phyloP scores from a whole-genome alignment of 176 grass and related monocot genomes.

The Saccharum spontaneum region DNA sequence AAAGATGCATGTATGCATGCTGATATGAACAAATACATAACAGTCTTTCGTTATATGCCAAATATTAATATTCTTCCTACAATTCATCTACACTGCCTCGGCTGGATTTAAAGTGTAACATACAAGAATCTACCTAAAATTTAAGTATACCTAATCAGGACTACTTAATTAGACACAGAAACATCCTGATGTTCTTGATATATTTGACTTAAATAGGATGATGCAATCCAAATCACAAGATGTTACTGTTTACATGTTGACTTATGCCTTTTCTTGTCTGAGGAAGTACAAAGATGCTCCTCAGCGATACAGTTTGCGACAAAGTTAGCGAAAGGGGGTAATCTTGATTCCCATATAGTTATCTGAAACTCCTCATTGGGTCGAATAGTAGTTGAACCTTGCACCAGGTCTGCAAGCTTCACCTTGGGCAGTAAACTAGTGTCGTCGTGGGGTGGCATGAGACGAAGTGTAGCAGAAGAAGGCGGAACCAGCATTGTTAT shows the following conservation, averaged over 20 bases:
- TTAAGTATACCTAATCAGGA: neutral
- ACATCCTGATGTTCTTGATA: neutral
- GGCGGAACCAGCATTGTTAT: neutral
- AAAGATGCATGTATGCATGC: too few relatives aligned
- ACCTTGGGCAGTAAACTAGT: neutral
- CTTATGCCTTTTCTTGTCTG: neutral
- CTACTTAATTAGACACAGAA: neutral
- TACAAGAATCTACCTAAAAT: neutral
- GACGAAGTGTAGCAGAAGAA: neutral
- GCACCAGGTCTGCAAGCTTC: neutral
- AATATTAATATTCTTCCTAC: too few relatives aligned
- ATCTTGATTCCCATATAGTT: conserved; percentile 16
- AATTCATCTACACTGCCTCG: too few relatives aligned
- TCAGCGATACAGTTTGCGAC: neutral
- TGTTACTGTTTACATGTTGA: neutral
- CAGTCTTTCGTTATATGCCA: too few relatives aligned
- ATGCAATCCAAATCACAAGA: neutral
- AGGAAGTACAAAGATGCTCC: neutral
- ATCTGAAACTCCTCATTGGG: neutral
- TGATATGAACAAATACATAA: too few relatives aligned
- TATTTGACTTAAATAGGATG: neutral
- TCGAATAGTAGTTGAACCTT: neutral
- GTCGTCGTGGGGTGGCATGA: neutral
- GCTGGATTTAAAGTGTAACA: neutral
- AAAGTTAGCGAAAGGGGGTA: conserved; percentile 20